These are phyloP conservation scores for Lactifluus piperatus DNA, from an alignment of 768 basidiomycete species.

Conservation along the genomic window DNA sequence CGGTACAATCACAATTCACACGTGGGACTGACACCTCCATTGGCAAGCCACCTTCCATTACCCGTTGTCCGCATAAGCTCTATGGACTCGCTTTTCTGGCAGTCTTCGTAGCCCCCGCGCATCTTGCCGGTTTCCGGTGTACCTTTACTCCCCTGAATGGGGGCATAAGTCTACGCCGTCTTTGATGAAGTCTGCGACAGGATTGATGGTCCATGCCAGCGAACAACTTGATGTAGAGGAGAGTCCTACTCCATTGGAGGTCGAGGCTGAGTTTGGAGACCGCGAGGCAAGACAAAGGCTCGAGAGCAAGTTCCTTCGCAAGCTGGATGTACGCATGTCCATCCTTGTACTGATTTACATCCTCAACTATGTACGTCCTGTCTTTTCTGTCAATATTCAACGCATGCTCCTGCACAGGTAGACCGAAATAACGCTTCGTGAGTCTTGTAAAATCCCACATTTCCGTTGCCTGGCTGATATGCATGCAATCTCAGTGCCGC, in stretches of 20 bases:
- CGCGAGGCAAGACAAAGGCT: constrained; percentile 30
- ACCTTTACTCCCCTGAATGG: no score
- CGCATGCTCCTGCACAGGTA: constrained; percentile 32
- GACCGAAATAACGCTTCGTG: constrained; percentile 68
- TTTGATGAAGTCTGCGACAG: constrained; percentile 2
- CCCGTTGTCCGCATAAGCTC: no score
- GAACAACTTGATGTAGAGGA: not conserved
- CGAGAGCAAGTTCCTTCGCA: constrained; percentile 36
- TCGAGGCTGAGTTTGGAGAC: constrained; percentile 31
- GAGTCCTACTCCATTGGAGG: not conserved
- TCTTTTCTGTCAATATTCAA: not conserved
- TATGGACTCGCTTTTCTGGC: no score
- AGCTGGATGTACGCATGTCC: constrained; percentile 36
- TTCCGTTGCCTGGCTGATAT: not conserved
- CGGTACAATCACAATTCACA: no score
- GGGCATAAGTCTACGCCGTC: constrained; percentile 9
- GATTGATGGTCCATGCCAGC: not conserved
- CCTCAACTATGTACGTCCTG: constrained; percentile 35
- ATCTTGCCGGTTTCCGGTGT: no score
- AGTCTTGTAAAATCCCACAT: constrained; percentile 15
- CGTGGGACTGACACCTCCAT: no score
- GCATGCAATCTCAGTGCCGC: constrained; percentile 49
- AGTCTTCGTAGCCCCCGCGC: no score
- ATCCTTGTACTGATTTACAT: constrained; percentile 40
- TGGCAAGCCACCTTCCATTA: no score